phyloP scores from a whole-genome alignment of 495 filamentous ascomycete species.

The Clohesyomyces aquaticus region DNA sequence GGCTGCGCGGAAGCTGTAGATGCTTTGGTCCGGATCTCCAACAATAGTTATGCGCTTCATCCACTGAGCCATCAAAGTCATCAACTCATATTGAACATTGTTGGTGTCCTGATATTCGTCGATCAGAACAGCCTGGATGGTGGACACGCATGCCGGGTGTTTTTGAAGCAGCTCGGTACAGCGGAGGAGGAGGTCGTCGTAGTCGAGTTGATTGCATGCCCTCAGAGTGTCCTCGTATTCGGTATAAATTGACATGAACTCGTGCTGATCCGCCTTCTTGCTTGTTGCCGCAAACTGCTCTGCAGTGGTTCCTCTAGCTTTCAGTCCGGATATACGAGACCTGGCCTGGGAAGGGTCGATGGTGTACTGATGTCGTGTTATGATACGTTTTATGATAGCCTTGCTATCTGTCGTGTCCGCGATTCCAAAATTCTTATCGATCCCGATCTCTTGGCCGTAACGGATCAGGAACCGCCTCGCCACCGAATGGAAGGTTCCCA shows the following conservation, averaged over 20 bases:
- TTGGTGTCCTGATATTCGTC: constrained; percentile 99
- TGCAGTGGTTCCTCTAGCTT: constrained; percentile 67
- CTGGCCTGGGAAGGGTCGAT: constrained; percentile 72
- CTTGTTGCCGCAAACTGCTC: constrained; percentile 52
- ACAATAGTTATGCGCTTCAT: constrained; percentile 85
- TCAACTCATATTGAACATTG: constrained; percentile 89
- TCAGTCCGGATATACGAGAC: constrained; percentile 81
- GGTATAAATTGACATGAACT: constrained; percentile 73
- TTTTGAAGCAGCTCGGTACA: constrained; percentile 79
- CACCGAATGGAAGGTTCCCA: constrained; percentile 97
- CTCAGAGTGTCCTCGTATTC: constrained; percentile 79
- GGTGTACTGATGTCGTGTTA: constrained; percentile 61
- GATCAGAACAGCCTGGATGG: constrained; percentile 89
- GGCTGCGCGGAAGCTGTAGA: constrained; percentile 96
- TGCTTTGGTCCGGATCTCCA: constrained; percentile 97
- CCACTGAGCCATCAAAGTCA: constrained; percentile 80
- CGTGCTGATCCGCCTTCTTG: constrained; percentile 66
- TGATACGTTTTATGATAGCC: constrained; percentile 77
- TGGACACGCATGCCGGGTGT: constrained; percentile 83
- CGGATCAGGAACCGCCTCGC: constrained; percentile 80
- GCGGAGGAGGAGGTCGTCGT: constrained; percentile 87
- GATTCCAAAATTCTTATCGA: constrained; percentile 86
- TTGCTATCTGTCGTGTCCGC: constrained; percentile 83
- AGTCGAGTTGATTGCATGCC: constrained; percentile 85
- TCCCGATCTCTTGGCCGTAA: constrained; percentile 84